Conservation (phyloP, 2,329 filamentous ascomycete genomes). For the Aspergillus vadensis region DNA sequence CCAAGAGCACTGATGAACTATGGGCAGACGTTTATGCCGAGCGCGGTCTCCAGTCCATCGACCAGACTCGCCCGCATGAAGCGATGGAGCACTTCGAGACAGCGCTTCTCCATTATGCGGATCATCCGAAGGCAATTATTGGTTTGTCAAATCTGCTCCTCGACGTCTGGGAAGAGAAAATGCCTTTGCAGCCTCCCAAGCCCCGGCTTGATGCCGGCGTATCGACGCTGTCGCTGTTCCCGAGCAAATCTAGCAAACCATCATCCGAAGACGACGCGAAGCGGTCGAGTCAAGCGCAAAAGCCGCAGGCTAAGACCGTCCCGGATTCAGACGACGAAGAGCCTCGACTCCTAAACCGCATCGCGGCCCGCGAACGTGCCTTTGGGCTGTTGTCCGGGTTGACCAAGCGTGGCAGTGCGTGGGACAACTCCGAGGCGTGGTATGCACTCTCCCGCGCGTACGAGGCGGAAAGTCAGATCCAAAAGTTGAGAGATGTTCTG, state of each 20-base stretch:
- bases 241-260: constrained; percentile 16
- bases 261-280: constrained; percentile 6
- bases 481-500: constrained; percentile 87
- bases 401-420: constrained; percentile 81
- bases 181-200: constrained; percentile 37
- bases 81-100: constrained; percentile 80
- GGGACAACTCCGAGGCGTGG: constrained; percentile 95
- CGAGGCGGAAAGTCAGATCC: constrained; percentile 79
- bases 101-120: constrained; percentile 74
- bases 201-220: constrained; percentile 30
- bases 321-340: constrained; percentile 44
- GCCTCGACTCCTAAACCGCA: constrained; percentile 72
- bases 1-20: constrained; percentile 78
- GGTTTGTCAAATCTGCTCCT: constrained; percentile 82
- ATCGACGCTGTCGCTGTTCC: constrained; percentile 28
- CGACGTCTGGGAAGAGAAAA: constrained; percentile 71
- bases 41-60: constrained; percentile 68
- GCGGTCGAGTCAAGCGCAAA: background rate
- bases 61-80: constrained; percentile 63
- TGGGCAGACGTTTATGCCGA: constrained; percentile 83
- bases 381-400: constrained; percentile 79
- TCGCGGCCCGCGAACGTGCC: constrained; percentile 88
- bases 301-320: constrained; percentile 1
- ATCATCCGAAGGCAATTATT: constrained; percentile 79
- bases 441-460: constrained; percentile 82